Evolutionary conservation across 169 alveolate genomes (phyloP), one percentile per base, ranked within the genome.

Genomic region (Fabrea salina): DNA sequence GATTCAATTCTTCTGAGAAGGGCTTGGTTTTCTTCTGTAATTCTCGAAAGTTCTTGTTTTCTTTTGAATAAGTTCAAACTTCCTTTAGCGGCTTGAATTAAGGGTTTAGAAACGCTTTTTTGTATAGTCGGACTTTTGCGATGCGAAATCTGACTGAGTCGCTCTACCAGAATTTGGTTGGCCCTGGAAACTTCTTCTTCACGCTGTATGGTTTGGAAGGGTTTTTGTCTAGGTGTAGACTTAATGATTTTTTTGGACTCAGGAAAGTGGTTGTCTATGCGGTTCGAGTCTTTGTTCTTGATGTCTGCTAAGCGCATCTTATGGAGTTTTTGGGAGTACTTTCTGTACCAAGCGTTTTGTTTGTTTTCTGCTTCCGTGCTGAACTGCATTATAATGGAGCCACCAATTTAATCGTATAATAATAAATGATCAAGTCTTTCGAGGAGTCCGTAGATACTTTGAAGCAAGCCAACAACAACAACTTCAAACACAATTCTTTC

Each of bases 31-130:
- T 61, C 74, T 8, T 61, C 74, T 16, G 32, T 51, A n/a, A 61
- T 61, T 61, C 49, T 61, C 3, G 25, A 8, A 16, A 51, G 54
- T 61, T 61, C 74, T 61, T 61, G 32, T 61, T 61, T 61, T 37
- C 74, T 22, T 2, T 1, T 1, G 11, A 8, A 16, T 11, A 61
- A n/a, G 25, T 61, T 61, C 32, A 61, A 37, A n/a, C n/a, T n/a
- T n/a, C n/a, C 39, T 25, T 13, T 37, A 35, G 74, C 25, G 16
- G 74, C 56, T 25, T 25, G 19, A 25, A n/a, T 2, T n/a, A n/a
- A 47, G 56, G 56, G 56, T 47, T 47, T n/a, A 47, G 19, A 16
- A 25, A 47, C 30, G 19, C 16, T n/a, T 47, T 47, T n/a, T 47
- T n/a, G 5, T n/a, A n/a, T n/a, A n/a, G n/a, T n/a, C n/a, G n/a